Evolutionary conservation across 2,329 filamentous ascomycete species (phyloP).

Genomic region (Diaporthe ampelina): DNA sequence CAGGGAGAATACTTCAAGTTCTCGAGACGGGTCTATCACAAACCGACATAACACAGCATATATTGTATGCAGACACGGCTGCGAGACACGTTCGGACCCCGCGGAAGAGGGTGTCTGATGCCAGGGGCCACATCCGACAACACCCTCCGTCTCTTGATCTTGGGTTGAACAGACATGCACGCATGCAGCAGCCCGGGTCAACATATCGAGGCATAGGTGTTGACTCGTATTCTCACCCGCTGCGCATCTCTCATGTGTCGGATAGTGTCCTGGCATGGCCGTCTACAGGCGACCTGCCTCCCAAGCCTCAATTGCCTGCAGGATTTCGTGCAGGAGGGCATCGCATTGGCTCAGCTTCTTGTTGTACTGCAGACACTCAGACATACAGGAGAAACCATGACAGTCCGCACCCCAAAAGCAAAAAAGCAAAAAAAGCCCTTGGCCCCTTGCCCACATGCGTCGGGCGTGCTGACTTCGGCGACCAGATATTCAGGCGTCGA

Average conservation of each 20-base stretch:
- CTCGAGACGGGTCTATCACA: neutral
- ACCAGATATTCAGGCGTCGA: neutral
- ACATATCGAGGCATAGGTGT: neutral
- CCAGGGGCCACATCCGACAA: neutral
- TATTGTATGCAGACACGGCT: neutral
- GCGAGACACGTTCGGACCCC: conserved; percentile 3
- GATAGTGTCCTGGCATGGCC: conserved; percentile 3
- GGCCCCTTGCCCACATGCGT: neutral
- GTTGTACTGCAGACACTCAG: conserved; percentile 5
- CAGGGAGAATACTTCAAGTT: neutral
- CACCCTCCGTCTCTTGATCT: neutral
- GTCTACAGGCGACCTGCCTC: neutral
- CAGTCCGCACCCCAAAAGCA: neutral
- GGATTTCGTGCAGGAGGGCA: conserved; percentile 10
- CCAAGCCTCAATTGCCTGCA: conserved; percentile 2
- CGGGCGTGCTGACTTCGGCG: neutral
- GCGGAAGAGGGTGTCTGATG: neutral
- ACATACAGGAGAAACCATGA: neutral
- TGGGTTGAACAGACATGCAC: neutral
- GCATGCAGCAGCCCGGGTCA: conserved; percentile 17
- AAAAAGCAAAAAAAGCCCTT: too few species aligned
- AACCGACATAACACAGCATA: neutral
- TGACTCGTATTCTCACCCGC: conserved; percentile 5
- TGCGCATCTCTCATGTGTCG: neutral
- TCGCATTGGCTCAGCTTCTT: conserved; percentile 7